Evolutionary conservation across 148 eudicot genomes (phyloP).

Genomic region (Suaeda aralocaspica): DNA sequence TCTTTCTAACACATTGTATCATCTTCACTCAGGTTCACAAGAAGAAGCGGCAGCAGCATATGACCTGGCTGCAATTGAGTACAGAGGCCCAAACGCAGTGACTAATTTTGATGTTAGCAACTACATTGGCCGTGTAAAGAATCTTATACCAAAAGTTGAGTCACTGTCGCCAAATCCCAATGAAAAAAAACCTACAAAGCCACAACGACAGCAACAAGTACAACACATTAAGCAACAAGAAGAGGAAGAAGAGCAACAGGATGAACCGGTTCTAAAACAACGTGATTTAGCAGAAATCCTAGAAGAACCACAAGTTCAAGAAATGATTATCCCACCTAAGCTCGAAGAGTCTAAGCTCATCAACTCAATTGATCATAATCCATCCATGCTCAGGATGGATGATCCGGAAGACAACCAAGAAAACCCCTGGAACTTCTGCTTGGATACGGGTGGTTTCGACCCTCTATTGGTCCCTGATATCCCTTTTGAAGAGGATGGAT

Average conservation of each 20-base stretch:
- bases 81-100: slow-evolving; percentile 84
- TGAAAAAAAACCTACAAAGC: slow-evolving; percentile 9
- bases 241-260: slow-evolving; percentile 23
- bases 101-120: slow-evolving; percentile 83
- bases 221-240: slow-evolving; percentile 2
- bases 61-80: slow-evolving; percentile 88
- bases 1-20: background rate
- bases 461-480: slow-evolving; percentile 47
- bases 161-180: slow-evolving; percentile 15
- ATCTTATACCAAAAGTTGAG: slow-evolving; percentile 18
- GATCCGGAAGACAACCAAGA: slow-evolving; percentile 31
- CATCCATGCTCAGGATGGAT: slow-evolving; percentile 34
- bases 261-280: slow-evolving; percentile 19
- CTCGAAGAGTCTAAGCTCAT: slow-evolving; percentile 26
- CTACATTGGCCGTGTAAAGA: slow-evolving; percentile 55
- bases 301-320: slow-evolving; percentile 18
- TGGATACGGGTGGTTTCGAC: slow-evolving; percentile 38
- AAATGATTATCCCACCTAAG: slow-evolving; percentile 22
- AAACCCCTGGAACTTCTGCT: slow-evolving; percentile 69
- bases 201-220: slow-evolving; percentile 7
- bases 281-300: slow-evolving; percentile 18
- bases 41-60: slow-evolving; percentile 98
- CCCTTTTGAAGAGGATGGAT: slow-evolving; percentile 40
- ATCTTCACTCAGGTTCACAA: slow-evolving; percentile 56
- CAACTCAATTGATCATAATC: slow-evolving; percentile 16